A percentile compares a stretch with the other conserved stretches of the same genome.
Conservation (phyloP, 768 basidiomycete species). For the Suillus plorans region DNA sequence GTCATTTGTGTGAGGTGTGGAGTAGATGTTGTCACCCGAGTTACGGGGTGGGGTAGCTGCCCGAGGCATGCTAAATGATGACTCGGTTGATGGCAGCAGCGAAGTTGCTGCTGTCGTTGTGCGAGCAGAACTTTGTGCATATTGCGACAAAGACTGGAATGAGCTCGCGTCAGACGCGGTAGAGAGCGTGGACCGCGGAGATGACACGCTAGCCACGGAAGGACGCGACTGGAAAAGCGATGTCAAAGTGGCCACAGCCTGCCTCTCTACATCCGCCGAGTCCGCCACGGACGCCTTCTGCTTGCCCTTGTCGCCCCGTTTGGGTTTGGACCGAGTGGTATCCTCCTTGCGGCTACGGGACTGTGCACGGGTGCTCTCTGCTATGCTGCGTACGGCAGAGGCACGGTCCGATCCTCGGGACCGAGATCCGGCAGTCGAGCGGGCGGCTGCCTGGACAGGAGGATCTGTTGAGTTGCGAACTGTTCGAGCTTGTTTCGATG, state of each 20-base stretch:
- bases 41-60: constrained; percentile 37
- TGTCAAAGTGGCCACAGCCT: constrained; percentile 80
- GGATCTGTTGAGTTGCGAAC: constrained; percentile 73
- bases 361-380: constrained; percentile 47
- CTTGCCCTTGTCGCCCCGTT: constrained; percentile 48
- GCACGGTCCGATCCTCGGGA: constrained; percentile 15
- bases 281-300: constrained; percentile 38
- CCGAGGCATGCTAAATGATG: constrained; percentile 35
- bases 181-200: constrained; percentile 69
- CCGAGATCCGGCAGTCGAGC: constrained; percentile 34
- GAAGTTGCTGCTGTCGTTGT: constrained; percentile 43
- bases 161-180: constrained; percentile 70
- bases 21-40: constrained; percentile 33
- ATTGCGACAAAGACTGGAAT: constrained; percentile 59
- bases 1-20: constrained; percentile 63
- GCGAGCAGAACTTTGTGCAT: constrained; percentile 65
- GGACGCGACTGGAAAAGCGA: constrained; percentile 67
- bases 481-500: constrained; percentile 74
- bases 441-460: constrained; percentile 51
- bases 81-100: constrained; percentile 39
- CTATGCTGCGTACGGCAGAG: constrained; percentile 39
- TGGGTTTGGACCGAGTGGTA: constrained; percentile 33
- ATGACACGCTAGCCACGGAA: constrained; percentile 59
- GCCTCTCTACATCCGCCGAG: constrained; percentile 64
- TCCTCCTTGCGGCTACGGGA: constrained; percentile 43